These are phyloP conservation scores for Stenogyne calaminthoides DNA, from an alignment of 305 asterid genomes.

Conservation along the genomic window DNA sequence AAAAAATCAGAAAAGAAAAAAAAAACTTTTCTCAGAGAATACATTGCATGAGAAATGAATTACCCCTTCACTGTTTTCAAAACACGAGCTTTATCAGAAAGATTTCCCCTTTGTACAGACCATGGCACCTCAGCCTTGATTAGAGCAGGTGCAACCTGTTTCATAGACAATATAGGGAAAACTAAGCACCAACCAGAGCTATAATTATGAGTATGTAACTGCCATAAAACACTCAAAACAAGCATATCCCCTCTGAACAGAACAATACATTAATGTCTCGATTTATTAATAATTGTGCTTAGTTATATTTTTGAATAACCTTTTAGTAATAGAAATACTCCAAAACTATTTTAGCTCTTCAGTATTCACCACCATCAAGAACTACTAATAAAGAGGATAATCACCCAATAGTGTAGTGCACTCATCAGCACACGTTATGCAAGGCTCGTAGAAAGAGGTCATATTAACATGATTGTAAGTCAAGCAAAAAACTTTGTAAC, in stretches of 20 bases:
- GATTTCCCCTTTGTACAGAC: slow-evolving; percentile 74
- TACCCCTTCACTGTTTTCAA: slow-evolving; percentile 92
- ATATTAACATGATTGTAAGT: not conserved
- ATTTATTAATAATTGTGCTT: not conserved
- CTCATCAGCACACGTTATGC: not conserved
- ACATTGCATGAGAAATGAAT: slow-evolving; percentile 17
- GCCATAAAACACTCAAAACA: not conserved
- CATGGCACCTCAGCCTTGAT: slow-evolving; percentile 80
- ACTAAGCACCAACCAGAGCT: slow-evolving; percentile 6
- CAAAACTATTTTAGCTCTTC: not conserved
- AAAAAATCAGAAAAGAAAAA: not conserved
- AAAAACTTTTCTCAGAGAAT: not conserved
- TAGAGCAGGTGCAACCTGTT: slow-evolving; percentile 54
- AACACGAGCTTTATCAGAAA: slow-evolving; percentile 82
- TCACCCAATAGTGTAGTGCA: not conserved
- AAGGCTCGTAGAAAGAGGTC: not conserved
- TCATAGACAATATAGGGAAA: slow-evolving; percentile 29
- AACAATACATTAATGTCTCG: slow-evolving; percentile 4
- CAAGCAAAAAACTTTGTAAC: not conserved
- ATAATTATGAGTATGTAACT: not conserved
- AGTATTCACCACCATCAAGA: not conserved
- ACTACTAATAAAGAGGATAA: not conserved
- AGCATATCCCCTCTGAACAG: not conserved
- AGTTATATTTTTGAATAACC: not conserved
- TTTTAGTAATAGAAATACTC: not conserved